Conservation (phyloP, 2,329 filamentous ascomycete species). For the Colletotrichum sp. region DNA sequence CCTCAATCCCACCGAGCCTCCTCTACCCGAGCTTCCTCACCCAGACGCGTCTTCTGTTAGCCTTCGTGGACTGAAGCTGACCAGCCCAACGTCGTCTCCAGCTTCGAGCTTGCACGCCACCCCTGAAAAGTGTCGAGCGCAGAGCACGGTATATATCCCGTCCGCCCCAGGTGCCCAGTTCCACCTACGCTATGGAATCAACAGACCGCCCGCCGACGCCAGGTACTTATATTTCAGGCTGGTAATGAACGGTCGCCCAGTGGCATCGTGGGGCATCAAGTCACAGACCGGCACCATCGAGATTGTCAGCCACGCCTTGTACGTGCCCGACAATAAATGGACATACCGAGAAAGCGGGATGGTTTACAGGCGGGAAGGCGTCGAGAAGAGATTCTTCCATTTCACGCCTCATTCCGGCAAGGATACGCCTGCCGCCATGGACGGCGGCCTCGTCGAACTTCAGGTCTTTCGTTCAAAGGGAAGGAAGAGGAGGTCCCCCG, state of each 20-base stretch:
- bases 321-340: conserved; percentile 49
- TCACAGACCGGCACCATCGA: conserved; percentile 37
- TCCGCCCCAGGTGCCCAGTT: conserved; percentile 59
- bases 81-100: not conserved
- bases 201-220: conserved; percentile 30
- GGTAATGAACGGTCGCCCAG: conserved; percentile 56
- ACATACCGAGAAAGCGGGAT: conserved; percentile 41
- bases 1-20: conserved; percentile 36
- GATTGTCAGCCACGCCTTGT: conserved; percentile 51
- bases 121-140: conserved; percentile 40
- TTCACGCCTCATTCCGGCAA: conserved; percentile 46
- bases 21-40: conserved; percentile 59
- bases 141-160: conserved; percentile 61
- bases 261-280: conserved; percentile 59
- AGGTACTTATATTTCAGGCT: conserved; percentile 60
- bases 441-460: conserved; percentile 62
- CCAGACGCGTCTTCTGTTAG: conserved; percentile 53
- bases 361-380: conserved; percentile 38
- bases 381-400: conserved; percentile 55
- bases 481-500: conserved; percentile 45
- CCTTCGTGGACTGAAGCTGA: conserved; percentile 26
- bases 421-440: conserved; percentile 46
- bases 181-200: conserved; percentile 53
- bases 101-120: conserved; percentile 23
- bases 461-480: conserved; percentile 57